A percentile compares a stretch with the other conserved stretches of the same genome.
phyloP scores from a whole-genome alignment of 2,329 filamentous ascomycete genomes.

The Dendrostoma leiphaemia region DNA sequence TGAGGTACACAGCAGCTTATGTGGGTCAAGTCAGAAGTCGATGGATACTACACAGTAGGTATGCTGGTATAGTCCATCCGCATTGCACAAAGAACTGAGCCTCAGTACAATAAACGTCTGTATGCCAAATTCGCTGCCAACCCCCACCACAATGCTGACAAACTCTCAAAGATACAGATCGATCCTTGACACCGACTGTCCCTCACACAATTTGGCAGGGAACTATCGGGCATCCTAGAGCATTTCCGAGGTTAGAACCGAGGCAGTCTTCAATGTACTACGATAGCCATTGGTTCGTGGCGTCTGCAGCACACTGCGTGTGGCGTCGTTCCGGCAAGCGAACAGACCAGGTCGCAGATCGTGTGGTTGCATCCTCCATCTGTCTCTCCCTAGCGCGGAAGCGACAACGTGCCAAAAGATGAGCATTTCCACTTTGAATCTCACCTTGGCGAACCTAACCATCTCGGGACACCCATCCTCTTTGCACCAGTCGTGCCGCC shows the following conservation, averaged over 20 bases:
- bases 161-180: background rate
- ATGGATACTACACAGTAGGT: no score
- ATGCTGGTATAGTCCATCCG: no score
- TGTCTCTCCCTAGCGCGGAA: constrained; percentile 8
- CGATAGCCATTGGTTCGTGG: background rate
- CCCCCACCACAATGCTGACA: background rate
- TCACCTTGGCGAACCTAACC: constrained; percentile 9
- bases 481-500: background rate
- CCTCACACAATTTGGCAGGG: background rate
- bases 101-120: background rate
- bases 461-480: constrained; percentile 3
- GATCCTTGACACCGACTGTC: background rate
- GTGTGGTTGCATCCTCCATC: constrained; percentile 13
- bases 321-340: constrained; percentile 9
- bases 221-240: background rate
- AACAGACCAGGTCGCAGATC: constrained; percentile 4
- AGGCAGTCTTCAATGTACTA: background rate
- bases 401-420: constrained; percentile 14
- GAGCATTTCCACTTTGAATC: constrained; percentile 11
- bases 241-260: constrained; percentile 13
- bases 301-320: background rate
- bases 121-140: background rate
- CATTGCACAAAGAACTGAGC: background rate
- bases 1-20: background rate
- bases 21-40: background rate